phyloP scores from a whole-genome alignment of 2,329 filamentous ascomycete species.

The Ascosphaera aggregata region DNA sequence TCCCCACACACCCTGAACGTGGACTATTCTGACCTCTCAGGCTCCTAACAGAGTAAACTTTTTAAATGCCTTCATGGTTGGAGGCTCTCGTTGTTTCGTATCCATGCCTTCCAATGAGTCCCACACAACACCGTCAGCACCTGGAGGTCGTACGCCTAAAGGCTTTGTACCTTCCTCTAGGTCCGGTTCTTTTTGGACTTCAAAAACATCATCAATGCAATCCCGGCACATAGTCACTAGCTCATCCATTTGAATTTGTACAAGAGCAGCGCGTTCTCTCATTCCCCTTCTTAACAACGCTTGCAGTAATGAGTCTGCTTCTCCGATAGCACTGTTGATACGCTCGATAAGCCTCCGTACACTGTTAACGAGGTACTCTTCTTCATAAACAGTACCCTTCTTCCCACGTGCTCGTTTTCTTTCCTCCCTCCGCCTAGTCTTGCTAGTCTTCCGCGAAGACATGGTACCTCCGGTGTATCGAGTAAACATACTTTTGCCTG shows the following conservation, averaged over 20 bases:
- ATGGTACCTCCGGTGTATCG: constrained; percentile 54
- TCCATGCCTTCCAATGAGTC: constrained; percentile 17
- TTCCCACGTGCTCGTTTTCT: constrained; percentile 84
- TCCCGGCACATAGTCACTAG: constrained; percentile 45
- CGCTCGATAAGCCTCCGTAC: constrained; percentile 64
- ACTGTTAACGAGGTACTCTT: constrained; percentile 85
- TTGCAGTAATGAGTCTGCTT: constrained; percentile 51
- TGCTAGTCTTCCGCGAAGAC: constrained; percentile 51
- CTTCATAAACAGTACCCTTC: constrained; percentile 94
- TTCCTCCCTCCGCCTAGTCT: constrained; percentile 76
- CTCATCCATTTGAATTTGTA: constrained; percentile 50
- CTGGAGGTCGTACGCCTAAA: constrained; percentile 4
- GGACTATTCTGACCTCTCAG: too few species aligned
- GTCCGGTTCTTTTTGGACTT: constrained; percentile 10
- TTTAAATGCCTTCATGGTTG: constrained; percentile 27
- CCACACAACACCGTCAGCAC: constrained; percentile 16
- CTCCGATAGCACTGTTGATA: constrained; percentile 46
- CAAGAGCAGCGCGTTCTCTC: constrained; percentile 62
- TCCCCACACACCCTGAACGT: too few species aligned
- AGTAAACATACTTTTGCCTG: constrained; percentile 70
- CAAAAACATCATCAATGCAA: constrained; percentile 50
- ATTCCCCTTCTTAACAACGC: constrained; percentile 60
- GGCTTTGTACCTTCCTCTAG: constrained; percentile 8
- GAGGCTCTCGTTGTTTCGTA: constrained; percentile 21
- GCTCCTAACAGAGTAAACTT: constrained; percentile 15